Evolutionary conservation across 768 basidiomycete genomes (phyloP), one percentile per base, ranked within the genome.

Genomic region (Ephemerocybe angulata): DNA sequence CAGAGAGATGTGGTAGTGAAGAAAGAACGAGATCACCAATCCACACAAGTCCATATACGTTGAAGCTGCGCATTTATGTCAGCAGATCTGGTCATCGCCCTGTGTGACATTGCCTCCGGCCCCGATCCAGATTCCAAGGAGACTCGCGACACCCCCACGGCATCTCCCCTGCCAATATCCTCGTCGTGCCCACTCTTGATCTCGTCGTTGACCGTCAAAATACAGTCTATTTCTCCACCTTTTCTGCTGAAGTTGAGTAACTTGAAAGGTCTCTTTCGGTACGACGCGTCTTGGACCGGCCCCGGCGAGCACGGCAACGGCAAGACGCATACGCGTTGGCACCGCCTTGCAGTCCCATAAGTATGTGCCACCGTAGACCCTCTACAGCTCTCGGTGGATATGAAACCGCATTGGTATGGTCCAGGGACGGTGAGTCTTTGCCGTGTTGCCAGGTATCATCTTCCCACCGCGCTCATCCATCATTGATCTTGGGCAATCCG

Each of bases 11-110:
- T 54, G 31, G 53, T 67, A 59, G 65, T 62, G 62, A 62, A 59
- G 67, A 61, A 66, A 63, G 58, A 56, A 54, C 55, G 35, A 46
- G 43, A 33, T 41, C 48, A 49, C 51, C 42, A 33, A 44, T 38
- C 43, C 50, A 54, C 53, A 51, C 53, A 41, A 58, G 41, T 51
- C 65, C 63, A 69, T 71, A 69, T 68, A 69, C 62, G 6, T 28
- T 30, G 12, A 25, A 66, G 65, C 70, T 70, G 69, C 69, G 70
- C 66, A 70, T 57, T 69, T 67, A 68, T 48, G 61, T 67, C 46
- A 62, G 53, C 56, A 54, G 21, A 17, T 12, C 27, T 29, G 13
- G 27, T 38, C 37, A 38, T 30, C 41, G 24, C 19, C n/a, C n/a
- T n/a, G n/a, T n/a, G n/a, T n/a, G n/a, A n/a, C n/a, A n/a, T n/a